A percentile compares a stretch with the other conserved stretches of the same genome.
These are phyloP conservation scores for Polyporus tsugae DNA, from an alignment of 1,284 basidiomycete species.

Conservation along the genomic window DNA sequence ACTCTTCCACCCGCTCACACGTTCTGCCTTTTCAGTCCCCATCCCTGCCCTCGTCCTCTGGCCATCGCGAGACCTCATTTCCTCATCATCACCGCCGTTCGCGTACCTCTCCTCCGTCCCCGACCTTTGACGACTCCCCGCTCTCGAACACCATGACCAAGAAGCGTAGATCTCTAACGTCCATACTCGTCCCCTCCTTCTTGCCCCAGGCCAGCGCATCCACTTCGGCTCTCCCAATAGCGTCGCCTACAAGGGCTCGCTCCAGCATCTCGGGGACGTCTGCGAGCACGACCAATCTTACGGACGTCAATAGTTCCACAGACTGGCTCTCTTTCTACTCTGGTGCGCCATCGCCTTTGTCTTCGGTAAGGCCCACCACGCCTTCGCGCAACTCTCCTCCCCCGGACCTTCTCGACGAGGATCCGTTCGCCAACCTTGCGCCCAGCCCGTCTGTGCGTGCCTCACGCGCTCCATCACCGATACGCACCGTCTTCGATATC, in stretches of 20 bases:
- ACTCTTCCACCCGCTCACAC: constrained; percentile 26
- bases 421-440: constrained; percentile 71
- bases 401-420: constrained; percentile 66
- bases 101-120: constrained; percentile 25
- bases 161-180: constrained; percentile 59
- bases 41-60: constrained; percentile 6
- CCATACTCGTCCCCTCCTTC: constrained; percentile 56
- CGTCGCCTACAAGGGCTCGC: constrained; percentile 4
- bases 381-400: constrained; percentile 42
- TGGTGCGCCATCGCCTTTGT: constrained; percentile 32
- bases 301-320: constrained; percentile 19
- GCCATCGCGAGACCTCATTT: constrained; percentile 17
- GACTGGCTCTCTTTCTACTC: constrained; percentile 33
- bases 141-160: constrained; percentile 44
- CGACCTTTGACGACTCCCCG: constrained; percentile 21
- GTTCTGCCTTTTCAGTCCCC: constrained; percentile 29
- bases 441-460: constrained; percentile 38
- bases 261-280: constrained; percentile 11
- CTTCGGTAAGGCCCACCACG: constrained; percentile 26
- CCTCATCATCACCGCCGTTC: constrained; percentile 21
- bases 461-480: constrained; percentile 32
- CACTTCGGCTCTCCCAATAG: constrained; percentile 14
- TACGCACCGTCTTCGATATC: constrained; percentile 33
- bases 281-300: constrained; percentile 16
- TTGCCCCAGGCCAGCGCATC: constrained; percentile 39